Conservation (phyloP, 768 basidiomycete genomes). For the Podaxis sp. region DNA sequence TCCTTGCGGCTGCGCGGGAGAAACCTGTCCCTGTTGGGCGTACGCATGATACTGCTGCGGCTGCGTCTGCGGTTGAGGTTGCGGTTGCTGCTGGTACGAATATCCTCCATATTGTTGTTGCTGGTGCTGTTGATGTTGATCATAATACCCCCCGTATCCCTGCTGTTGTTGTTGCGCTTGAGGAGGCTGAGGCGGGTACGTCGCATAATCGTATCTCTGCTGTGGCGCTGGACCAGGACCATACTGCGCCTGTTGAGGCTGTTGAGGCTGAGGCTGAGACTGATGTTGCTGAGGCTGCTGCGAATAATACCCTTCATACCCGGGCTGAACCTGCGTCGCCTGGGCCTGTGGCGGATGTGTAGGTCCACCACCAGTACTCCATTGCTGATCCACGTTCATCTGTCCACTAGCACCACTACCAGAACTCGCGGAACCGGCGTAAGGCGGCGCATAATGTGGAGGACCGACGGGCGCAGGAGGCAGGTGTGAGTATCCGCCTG, state of each 20-base stretch:
- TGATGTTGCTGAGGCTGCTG: slow-evolving; percentile 13
- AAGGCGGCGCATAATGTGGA: slow-evolving; percentile 16
- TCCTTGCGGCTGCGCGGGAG: slow-evolving; percentile 16
- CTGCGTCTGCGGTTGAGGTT: slow-evolving; percentile 8
- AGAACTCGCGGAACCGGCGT: slow-evolving; percentile 6
- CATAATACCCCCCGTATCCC: slow-evolving; percentile 32
- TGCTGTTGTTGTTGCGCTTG: slow-evolving; percentile 25
- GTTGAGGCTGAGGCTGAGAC: slow-evolving; percentile 20
- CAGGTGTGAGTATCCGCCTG: slow-evolving; percentile 1
- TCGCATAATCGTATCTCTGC: slow-evolving; percentile 28
- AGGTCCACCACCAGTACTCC: not conserved
- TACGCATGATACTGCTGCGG: slow-evolving; percentile 16
- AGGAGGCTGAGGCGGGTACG: slow-evolving; percentile 25
- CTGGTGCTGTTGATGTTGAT: slow-evolving; percentile 26
- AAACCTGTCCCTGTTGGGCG: slow-evolving; percentile 5
- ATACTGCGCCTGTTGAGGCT: slow-evolving; percentile 19
- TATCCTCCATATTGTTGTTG: slow-evolving; percentile 21
- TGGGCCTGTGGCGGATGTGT: slow-evolving; percentile 21
- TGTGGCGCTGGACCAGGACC: slow-evolving; percentile 22
- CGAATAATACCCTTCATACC: slow-evolving; percentile 32
- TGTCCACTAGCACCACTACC: not conserved
- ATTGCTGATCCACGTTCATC: not conserved
- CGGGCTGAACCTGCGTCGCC: slow-evolving; percentile 24
- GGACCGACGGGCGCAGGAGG: not conserved
- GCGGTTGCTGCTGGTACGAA: slow-evolving; percentile 19